Conservation (phyloP, 495 filamentous ascomycete genomes). For the Penicillium bialowiezense region DNA sequence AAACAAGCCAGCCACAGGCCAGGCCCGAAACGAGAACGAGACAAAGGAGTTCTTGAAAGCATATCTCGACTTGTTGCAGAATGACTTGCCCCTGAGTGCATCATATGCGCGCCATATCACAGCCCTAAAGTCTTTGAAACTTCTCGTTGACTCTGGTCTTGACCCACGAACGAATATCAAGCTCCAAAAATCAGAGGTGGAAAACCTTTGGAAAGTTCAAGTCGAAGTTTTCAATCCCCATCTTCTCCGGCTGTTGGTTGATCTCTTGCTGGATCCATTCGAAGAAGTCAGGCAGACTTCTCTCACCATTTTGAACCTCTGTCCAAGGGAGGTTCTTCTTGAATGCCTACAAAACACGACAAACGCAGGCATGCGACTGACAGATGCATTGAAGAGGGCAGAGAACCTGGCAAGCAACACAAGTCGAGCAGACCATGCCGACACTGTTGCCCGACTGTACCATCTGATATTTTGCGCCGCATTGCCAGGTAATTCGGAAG, state of each 20-base stretch:
- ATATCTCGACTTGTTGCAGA: constrained; percentile 68
- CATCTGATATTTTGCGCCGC: constrained; percentile 49
- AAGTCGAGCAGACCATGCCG: constrained; percentile 81
- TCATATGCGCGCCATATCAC: constrained; percentile 88
- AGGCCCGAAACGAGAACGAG: constrained; percentile 30
- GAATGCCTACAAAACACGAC: constrained; percentile 4
- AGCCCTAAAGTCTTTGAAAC: constrained; percentile 62
- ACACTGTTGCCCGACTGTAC: constrained; percentile 70
- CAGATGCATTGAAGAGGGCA: constrained; percentile 34
- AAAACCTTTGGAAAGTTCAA: constrained; percentile 47
- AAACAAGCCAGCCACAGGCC: constrained; percentile 6
- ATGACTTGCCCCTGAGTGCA: constrained; percentile 68
- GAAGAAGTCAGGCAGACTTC: constrained; percentile 81
- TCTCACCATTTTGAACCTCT: constrained; percentile 53
- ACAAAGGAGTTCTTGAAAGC: constrained; percentile 62
- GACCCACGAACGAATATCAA: constrained; percentile 33
- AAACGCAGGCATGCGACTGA: constrained; percentile 17
- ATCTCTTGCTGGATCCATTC: constrained; percentile 83
- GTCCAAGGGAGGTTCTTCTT: constrained; percentile 29
- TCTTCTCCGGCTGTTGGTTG: constrained; percentile 56
- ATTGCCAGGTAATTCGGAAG: constrained; percentile 5
- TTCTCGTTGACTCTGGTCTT: constrained; percentile 58
- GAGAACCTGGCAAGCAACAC: constrained; percentile 60
- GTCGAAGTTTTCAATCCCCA: constrained; percentile 53
- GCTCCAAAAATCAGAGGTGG: constrained; percentile 21